A percentile compares a stretch with the other conserved stretches of the same genome.
These are phyloP conservation scores for Gastrolobium bilobum DNA, from an alignment of 306 rosid genomes.

Conservation along the genomic window DNA sequence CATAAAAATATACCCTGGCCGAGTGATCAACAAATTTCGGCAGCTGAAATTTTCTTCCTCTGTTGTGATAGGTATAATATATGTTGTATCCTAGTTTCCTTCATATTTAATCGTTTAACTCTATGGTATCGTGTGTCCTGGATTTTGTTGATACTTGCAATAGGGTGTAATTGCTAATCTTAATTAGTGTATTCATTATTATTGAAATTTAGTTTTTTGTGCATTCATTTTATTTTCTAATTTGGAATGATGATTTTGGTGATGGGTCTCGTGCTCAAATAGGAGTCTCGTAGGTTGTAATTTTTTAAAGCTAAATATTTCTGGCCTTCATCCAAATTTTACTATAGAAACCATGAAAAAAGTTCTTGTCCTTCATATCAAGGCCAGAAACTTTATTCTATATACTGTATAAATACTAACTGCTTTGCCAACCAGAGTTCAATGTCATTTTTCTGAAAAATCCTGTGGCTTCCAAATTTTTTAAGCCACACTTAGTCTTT, in stretches of 20 bases:
- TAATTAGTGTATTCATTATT: neutral
- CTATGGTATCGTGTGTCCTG: neutral
- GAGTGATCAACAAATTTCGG: conserved; percentile 4
- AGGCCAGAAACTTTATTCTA: neutral
- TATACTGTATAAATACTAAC: neutral
- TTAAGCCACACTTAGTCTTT: neutral
- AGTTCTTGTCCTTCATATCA: neutral
- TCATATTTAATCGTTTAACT: neutral
- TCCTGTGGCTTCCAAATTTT: neutral
- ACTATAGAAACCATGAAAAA: neutral
- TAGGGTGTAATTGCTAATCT: neutral
- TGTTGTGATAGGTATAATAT: neutral
- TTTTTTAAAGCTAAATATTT: neutral
- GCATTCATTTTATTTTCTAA: neutral
- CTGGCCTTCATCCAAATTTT: neutral
- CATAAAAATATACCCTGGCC: neutral
- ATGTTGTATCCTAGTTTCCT: neutral
- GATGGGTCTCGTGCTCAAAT: neutral
- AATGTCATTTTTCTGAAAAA: neutral
- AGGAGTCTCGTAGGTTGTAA: neutral
- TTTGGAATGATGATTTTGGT: neutral
- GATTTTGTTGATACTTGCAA: neutral
- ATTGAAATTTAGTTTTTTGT: neutral
- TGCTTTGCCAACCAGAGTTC: neutral
- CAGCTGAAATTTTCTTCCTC: conserved; percentile 9